Base-by-base conservation (phyloP, 1,284 basidiomycete genomes). In the Austroboletus niveus region DNA sequence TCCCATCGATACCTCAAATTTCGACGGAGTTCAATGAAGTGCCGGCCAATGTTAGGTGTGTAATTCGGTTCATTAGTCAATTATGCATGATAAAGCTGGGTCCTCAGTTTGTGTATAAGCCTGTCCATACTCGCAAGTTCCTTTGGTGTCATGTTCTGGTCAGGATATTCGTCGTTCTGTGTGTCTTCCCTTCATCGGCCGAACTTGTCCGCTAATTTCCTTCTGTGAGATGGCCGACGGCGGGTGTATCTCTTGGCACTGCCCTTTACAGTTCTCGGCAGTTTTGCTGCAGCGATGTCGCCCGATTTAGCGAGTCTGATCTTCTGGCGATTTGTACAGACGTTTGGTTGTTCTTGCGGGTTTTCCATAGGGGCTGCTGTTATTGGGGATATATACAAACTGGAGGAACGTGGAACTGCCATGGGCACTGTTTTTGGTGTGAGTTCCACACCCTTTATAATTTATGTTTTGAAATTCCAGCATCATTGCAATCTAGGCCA, bases 341-440 rank as follows among this genome's bases (percentile, higher is more conserved):
- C 71, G 3, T 71, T 76, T 34, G 78, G 78, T 45, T 62, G 66
- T 50, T 62, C 62, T 39, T 66, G 68, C 3, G 69, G 76, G 5
- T 58, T 75, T 15, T 60, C 71, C 4, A 68, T 82, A 5, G 80
- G 80, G 1, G 73, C 73, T 0, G 80, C 78, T 1, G 70, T 71
- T 1, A 75, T 82, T 6, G 77, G 76, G 0, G 79, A 81, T 59
- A 70, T 81, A 12, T 81, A 72, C 54, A 61, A 45, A 29, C 66
- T 77, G 0, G 73, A 76, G 15, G 72, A 78, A 54, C 63, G 79
- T 34, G 78, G 77, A 0, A 69, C 68, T 8, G 78, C 75, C 1
- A 79, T 81, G 74, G 75, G 77, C 0, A 67, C 68, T 38, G 79
- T 74, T 60, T 68, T 66, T 42, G 73, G 73, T 10, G 74, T 77